Conservation (phyloP, 768 basidiomycete genomes). For the Asterophora lycoperdoides region DNA sequence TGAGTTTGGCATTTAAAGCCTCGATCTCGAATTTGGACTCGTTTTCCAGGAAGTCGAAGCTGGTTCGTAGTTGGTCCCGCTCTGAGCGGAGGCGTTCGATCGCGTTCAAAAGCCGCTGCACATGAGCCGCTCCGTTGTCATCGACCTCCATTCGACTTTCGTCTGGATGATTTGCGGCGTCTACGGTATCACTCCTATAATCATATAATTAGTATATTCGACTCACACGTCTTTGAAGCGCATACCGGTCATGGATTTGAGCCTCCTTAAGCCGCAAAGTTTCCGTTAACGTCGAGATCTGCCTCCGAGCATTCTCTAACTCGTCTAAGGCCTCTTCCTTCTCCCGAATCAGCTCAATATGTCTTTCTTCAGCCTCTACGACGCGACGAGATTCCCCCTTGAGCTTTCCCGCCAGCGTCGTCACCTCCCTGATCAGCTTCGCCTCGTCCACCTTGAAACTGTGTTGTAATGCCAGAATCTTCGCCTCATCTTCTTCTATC, state of each 20-base stretch:
- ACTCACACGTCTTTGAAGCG: neutral
- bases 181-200: neutral
- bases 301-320: conserved; percentile 32
- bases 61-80: conserved; percentile 56
- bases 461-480: conserved; percentile 53
- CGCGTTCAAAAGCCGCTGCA: conserved; percentile 56
- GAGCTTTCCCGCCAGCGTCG: conserved; percentile 29
- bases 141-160: conserved; percentile 14
- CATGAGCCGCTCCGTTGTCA: conserved; percentile 32
- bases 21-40: conserved; percentile 65
- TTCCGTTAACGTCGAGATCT: conserved; percentile 25
- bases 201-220: neutral
- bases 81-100: conserved; percentile 66
- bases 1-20: conserved; percentile 49
- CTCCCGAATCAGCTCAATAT: conserved; percentile 46
- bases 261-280: conserved; percentile 10
- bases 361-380: conserved; percentile 37
- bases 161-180: neutral
- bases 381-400: conserved; percentile 35
- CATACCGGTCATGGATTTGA: conserved; percentile 8
- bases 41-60: conserved; percentile 62
- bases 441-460: conserved; percentile 39
- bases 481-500: conserved; percentile 71
- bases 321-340: conserved; percentile 47
- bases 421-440: conserved; percentile 37